phyloP scores from a whole-genome alignment of 2,329 filamentous ascomycete genomes.

The Exophiala oligosperma region DNA sequence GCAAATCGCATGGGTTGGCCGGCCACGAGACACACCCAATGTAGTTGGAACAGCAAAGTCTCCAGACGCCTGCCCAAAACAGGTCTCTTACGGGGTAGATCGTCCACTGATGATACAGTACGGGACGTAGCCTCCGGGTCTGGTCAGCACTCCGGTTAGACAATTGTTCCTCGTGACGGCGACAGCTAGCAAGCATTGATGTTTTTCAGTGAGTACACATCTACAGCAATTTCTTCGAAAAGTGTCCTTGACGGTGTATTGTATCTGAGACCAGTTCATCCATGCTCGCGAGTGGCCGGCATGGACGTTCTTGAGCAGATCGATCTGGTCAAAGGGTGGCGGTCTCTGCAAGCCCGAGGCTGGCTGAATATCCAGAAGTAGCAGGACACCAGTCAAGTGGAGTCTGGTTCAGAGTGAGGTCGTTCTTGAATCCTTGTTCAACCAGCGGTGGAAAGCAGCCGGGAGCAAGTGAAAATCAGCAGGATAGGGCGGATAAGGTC shows the following conservation, averaged over 20 bases:
- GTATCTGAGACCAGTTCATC: no score
- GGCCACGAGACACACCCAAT: constrained; percentile 6
- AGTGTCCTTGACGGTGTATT: no score
- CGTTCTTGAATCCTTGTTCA: background rate
- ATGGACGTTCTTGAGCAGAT: constrained; percentile 1
- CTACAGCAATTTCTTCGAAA: background rate
- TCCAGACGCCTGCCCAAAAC: background rate
- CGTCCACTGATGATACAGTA: no score
- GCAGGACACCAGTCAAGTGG: constrained; percentile 1
- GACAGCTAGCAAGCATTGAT: no score
- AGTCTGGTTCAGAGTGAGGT: background rate
- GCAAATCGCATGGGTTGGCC: constrained; percentile 16
- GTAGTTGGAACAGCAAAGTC: background rate
- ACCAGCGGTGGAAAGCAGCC: background rate
- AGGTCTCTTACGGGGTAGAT: background rate
- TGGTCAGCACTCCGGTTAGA: no score
- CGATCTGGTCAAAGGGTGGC: constrained; percentile 10
- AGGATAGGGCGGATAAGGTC: constrained; percentile 1
- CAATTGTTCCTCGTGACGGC: no score
- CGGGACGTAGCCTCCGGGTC: no score
- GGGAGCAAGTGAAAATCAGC: background rate
- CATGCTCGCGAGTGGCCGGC: constrained; percentile 9
- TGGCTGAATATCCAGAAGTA: constrained; percentile 20
- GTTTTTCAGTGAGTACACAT: background rate
- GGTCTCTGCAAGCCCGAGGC: constrained; percentile 11